Evolutionary conservation across 306 rosid genomes (phyloP), one percentile per base, ranked within the genome.

Genomic region (Inga oerstediana): DNA sequence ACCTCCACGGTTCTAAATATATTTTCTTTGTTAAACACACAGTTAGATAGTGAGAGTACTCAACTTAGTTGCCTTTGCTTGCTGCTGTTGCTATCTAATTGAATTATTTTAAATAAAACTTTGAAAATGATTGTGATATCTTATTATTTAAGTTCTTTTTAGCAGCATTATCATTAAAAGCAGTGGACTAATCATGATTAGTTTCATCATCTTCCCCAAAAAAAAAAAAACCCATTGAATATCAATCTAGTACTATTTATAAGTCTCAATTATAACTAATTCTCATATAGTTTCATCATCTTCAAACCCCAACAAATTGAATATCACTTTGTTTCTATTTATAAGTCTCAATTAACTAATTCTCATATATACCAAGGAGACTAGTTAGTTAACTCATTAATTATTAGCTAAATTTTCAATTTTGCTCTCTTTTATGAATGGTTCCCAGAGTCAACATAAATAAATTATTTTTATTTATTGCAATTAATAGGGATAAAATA

Each of bases 171-270:
- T 71, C 49, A 24, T 71, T n/a, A 41, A 22, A 30, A 32, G 39
- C 4, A 65, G 71, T 65, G 71, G 44, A 7, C 71, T 80, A 48
- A 68, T 70, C 62, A 67, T 84, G 69, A 85, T 61, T 59, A 79
- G 62, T 76, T 71, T 52, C 79, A 27, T 44, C 79, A 24, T 34
- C 79, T 80, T 81, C 56, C n/a, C n/a, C n/a, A n/a, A n/a, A n/a
- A n/a, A n/a, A n/a, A n/a, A n/a, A n/a, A n/a, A 27, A 51, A 46
- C 48, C 72, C 61, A 14, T 49, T 49, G 54, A 49, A 49, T 49
- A 48, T 3, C 14, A 10, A 14, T 46, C 51, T 13, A 0, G 4
- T 11, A 1, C 16, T 14, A 39, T 39, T 5, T 37, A 37, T 37
- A 39, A 39, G 8, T 39, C 43, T 6, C 0, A 39, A 39, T 39